Evolutionary conservation across 768 basidiomycete species (phyloP).

Genomic region (Psilocybe azurescens): DNA sequence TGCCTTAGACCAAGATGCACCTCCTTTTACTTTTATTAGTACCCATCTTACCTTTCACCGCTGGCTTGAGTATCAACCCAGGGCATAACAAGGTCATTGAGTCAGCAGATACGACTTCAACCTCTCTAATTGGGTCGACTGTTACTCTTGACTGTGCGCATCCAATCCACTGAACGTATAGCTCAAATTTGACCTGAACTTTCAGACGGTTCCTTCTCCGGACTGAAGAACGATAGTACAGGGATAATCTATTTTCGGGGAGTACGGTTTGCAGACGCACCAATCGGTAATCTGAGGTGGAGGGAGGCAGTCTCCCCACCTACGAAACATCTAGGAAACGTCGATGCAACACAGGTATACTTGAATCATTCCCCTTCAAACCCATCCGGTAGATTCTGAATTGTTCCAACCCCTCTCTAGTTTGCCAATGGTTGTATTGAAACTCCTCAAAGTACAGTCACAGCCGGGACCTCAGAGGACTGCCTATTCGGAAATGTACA

Average conservation of each 20-base stretch:
- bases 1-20: too few relatives aligned
- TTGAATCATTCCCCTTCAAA: neutral
- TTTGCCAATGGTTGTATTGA: constrained; percentile 40
- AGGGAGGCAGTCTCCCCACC: constrained; percentile 44
- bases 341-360: constrained; percentile 40
- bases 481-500: constrained; percentile 48
- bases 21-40: neutral
- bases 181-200: neutral
- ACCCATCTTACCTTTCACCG: neutral
- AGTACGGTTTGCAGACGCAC: constrained; percentile 48
- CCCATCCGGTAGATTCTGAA: too few relatives aligned
- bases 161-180: neutral
- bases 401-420: constrained; percentile 21
- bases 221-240: constrained; percentile 32
- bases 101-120: neutral
- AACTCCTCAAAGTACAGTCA: constrained; percentile 32
- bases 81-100: neutral
- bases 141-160: constrained; percentile 1
- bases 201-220: constrained; percentile 44
- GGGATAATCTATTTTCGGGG: constrained; percentile 44
- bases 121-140: neutral
- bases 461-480: constrained; percentile 43
- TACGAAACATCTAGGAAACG: constrained; percentile 37
- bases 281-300: constrained; percentile 46
- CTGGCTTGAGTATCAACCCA: too few relatives aligned